A percentile compares a stretch with the other conserved stretches of the same genome.
These are phyloP conservation scores for Hanseniaspora gamundiae DNA, from an alignment of 1,139 yeast genomes.

Conservation along the genomic window DNA sequence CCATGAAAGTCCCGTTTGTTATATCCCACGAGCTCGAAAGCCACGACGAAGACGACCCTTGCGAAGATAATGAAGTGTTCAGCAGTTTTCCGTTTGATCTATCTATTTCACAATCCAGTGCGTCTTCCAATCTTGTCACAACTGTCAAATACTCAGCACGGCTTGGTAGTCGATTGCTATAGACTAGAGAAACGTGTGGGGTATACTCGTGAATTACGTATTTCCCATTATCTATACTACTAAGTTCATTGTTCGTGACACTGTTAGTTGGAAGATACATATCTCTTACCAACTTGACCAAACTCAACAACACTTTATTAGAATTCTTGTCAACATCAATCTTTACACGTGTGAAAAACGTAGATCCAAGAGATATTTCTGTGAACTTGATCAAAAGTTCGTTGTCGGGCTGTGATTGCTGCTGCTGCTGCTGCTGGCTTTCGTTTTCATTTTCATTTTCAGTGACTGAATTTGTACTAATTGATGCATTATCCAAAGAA, in stretches of 20 bases:
- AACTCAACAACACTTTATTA: conserved; percentile 45
- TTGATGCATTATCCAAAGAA: too few relatives aligned
- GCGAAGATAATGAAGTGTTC: conserved; percentile 4
- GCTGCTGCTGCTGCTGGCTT: too few relatives aligned
- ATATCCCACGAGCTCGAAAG: conserved; percentile 16
- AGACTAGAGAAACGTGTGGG: conserved; percentile 67
- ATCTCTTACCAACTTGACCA: conserved; percentile 62
- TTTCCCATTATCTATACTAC: conserved; percentile 24
- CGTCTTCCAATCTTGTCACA: conserved; percentile 57
- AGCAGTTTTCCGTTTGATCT: conserved; percentile 23
- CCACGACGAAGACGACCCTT: conserved; percentile 2
- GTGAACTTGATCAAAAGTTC: conserved; percentile 25
- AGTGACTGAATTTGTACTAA: too few relatives aligned
- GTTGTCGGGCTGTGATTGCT: neutral
- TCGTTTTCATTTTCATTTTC: too few relatives aligned
- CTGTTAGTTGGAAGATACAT: conserved; percentile 38
- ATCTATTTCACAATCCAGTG: conserved; percentile 40
- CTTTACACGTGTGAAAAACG: conserved; percentile 51
- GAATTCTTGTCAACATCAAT: conserved; percentile 38
- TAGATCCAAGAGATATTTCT: conserved; percentile 27
- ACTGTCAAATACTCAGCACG: conserved; percentile 59
- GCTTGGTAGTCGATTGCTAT: conserved; percentile 56
- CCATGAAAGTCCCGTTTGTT: conserved; percentile 44
- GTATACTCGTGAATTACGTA: conserved; percentile 52
- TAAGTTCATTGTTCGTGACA: conserved; percentile 16